These are phyloP conservation scores for Pleurotus tuoliensis DNA, from an alignment of 768 basidiomycete genomes.

Conservation along the genomic window DNA sequence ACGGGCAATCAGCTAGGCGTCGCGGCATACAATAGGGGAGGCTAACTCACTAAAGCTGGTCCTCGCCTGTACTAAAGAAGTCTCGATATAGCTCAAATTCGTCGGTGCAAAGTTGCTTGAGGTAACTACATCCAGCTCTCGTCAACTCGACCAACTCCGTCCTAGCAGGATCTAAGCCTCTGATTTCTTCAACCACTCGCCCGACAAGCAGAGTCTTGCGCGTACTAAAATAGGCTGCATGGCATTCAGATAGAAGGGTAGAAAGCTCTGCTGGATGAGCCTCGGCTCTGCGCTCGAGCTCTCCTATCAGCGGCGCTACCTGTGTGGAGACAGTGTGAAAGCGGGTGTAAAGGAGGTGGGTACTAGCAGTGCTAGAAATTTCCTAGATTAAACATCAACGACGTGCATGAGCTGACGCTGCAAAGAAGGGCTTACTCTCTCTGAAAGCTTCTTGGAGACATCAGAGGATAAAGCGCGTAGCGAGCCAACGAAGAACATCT, in stretches of 20 bases:
- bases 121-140: slow-evolving; percentile 84
- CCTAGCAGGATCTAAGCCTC: slow-evolving; percentile 69
- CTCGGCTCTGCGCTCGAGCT: slow-evolving; percentile 76
- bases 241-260: slow-evolving; percentile 81
- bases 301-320: slow-evolving; percentile 73
- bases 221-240: slow-evolving; percentile 73
- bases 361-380: slow-evolving; percentile 74
- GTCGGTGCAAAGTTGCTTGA: slow-evolving; percentile 87
- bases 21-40: neutral
- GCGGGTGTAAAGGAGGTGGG: slow-evolving; percentile 86
- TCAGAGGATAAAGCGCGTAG: slow-evolving; percentile 77
- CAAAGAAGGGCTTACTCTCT: slow-evolving; percentile 47
- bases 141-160: slow-evolving; percentile 91
- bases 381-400: slow-evolving; percentile 38
- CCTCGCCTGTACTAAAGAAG: slow-evolving; percentile 87
- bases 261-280: slow-evolving; percentile 83
- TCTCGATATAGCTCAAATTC: slow-evolving; percentile 84
- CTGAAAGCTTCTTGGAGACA: slow-evolving; percentile 66
- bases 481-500: slow-evolving; percentile 91
- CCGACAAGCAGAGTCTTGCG: slow-evolving; percentile 71
- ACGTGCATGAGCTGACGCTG: neutral
- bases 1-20: slow-evolving; percentile 1
- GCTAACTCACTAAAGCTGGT: slow-evolving; percentile 41
- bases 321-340: slow-evolving; percentile 71
- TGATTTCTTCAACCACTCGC: slow-evolving; percentile 77